Conservation (phyloP, 139 green algal species). For the Closterium sp. region DNA sequence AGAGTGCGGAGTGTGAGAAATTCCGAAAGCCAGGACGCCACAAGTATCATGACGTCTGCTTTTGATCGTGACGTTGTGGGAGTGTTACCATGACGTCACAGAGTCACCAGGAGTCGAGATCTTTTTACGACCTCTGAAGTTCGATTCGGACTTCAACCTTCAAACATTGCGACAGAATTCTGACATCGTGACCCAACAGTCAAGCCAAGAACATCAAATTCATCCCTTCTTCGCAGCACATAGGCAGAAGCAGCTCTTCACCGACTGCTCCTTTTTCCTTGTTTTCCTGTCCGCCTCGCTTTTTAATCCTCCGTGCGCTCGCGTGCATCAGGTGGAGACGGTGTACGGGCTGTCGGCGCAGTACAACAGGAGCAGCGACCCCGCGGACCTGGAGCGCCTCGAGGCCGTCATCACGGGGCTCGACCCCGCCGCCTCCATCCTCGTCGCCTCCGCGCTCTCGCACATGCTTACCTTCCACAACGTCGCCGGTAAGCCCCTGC, state of each 20-base stretch:
- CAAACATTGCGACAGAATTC: background rate
- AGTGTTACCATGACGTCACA: background rate
- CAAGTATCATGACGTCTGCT: background rate
- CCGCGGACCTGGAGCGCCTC: conserved; percentile 28
- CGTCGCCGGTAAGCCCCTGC: background rate
- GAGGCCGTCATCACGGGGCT: conserved; percentile 36
- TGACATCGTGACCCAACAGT: background rate
- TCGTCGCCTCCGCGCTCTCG: conserved; percentile 46
- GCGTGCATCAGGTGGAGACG: background rate
- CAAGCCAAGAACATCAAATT: no score
- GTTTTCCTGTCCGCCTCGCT: background rate
- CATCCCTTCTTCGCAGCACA: background rate
- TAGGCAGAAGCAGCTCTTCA: background rate
- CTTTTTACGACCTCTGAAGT: background rate
- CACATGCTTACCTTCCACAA: conserved; percentile 40
- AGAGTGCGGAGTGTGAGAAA: no score
- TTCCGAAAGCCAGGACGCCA: background rate
- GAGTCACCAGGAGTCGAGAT: background rate
- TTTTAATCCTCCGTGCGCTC: background rate
- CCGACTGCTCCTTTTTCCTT: background rate
- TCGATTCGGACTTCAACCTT: background rate
- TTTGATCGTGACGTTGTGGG: background rate
- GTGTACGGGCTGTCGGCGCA: background rate
- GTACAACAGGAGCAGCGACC: background rate
- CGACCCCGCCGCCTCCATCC: conserved; percentile 32